Base-by-base conservation (phyloP, 2,329 filamentous ascomycete species). In the Monosporascus ibericus region DNA sequence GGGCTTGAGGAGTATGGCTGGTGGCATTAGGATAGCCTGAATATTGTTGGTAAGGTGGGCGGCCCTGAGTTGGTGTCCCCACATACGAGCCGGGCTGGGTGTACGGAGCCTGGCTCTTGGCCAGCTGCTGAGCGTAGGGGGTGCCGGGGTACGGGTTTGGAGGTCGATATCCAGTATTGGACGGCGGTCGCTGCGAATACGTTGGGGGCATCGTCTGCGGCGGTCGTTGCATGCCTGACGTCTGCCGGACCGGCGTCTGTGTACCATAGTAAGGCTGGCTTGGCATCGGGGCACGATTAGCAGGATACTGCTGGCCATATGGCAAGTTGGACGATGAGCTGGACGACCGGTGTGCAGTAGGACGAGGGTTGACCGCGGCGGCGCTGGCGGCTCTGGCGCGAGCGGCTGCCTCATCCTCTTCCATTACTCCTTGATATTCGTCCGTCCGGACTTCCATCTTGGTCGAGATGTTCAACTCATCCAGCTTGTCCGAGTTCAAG, bases 401-500 rank as follows among this genome's bases (percentile, higher is more conserved):
- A 34, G 78, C 67, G 40, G 79, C 80, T 39, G 77, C 77, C 58
- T 90, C 87, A 60, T 95, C 90, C 61, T 92, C 89, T 60, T 95
- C 90, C 82, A 95, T 85, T 4, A 87, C 82, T 5, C 91, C 91
- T 57, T 80, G 81, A 67, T 88, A 88, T 62, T 90, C 84, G 49
- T 86, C 84, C 6, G 80, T 84, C 55, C 88, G 82, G 47, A 95
- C 75, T 54, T 90, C 73, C 20, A 96, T 80, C 65, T 84, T 90
- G 46, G 84, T 89, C 71, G 86, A 92, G 65, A 95, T 87, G 56
- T 89, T 86, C 47, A 96, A 75, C 53, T 91, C 88, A 30, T 86
- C 86, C n/a, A 95, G 72, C 67, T 91, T 88, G 65, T 95, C 87
- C 9, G 90, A 90, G 62, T 95, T 86, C 55, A 96, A 75, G 63